phyloP scores from a whole-genome alignment of 1,284 basidiomycete genomes.

The Puccinia brachypodii region DNA sequence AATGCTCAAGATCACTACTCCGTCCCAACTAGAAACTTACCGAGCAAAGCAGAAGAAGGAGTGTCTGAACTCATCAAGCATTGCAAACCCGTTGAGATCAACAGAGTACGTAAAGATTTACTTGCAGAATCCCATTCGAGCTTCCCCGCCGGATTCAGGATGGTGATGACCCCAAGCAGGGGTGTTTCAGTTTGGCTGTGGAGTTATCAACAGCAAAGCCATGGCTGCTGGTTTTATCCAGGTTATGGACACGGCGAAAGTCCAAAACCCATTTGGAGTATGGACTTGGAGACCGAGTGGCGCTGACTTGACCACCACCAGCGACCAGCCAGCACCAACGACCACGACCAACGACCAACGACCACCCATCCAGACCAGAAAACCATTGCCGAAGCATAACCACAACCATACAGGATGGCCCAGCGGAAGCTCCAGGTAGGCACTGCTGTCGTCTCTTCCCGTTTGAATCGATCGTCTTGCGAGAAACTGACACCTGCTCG shows the following conservation, averaged over 20 bases:
- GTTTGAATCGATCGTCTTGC: not conserved
- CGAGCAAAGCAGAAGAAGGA: no score
- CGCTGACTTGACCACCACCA: not conserved
- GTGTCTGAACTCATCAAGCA: no score
- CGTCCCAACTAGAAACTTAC: no score
- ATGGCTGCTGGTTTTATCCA: not conserved
- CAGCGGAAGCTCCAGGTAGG: conserved; percentile 48
- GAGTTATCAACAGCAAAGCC: not conserved
- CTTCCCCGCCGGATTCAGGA: not conserved
- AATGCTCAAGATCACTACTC: no score
- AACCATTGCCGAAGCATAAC: not conserved
- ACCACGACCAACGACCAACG: not conserved
- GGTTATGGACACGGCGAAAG: not conserved
- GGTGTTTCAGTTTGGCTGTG: not conserved
- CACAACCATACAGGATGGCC: conserved; percentile 24
- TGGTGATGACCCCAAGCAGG: not conserved
- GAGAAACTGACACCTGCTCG: not conserved
- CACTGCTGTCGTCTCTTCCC: not conserved
- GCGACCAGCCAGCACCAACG: no score
- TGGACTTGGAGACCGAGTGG: not conserved
- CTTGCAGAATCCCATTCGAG: not conserved
- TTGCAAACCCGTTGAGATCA: no score
- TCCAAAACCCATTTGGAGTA: no score
- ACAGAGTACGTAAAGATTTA: no score
- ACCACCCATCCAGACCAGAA: not conserved